Conservation (phyloP, 73 alveolate species). For the Paramecium octaurelia region DNA sequence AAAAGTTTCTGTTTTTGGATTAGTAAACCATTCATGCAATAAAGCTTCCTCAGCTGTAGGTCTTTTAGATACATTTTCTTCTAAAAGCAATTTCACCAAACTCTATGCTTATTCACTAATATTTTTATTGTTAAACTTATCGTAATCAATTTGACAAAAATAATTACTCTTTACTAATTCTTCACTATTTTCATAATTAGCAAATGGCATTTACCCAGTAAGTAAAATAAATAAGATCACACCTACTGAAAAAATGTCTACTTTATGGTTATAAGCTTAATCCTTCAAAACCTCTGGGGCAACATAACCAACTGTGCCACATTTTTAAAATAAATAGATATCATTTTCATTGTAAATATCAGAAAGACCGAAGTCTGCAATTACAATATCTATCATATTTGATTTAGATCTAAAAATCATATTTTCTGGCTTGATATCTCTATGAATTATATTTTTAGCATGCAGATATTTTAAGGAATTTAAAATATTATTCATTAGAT, state of each 20-base stretch:
- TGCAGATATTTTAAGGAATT: neutral
- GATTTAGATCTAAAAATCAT: conserved; percentile 13
- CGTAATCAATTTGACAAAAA: neutral
- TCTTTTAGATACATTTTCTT: neutral
- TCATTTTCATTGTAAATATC: conserved; percentile 2
- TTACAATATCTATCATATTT: conserved; percentile 31
- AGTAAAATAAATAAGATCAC: neutral
- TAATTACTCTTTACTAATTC: neutral
- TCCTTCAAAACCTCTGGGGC: conserved; percentile 54
- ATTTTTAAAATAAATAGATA: neutral
- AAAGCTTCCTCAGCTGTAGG: neutral
- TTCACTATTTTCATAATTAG: neutral
- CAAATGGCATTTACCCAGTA: conserved; percentile 33
- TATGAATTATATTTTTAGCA: conserved; percentile 34
- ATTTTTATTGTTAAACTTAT: neutral
- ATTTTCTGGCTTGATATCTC: conserved; percentile 62
- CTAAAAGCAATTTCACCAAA: neutral
- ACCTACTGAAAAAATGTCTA: conserved; percentile 41
- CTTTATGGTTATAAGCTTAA: conserved; percentile 21
- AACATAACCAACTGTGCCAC: conserved; percentile 56
- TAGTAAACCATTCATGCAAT: neutral
- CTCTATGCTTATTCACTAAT: neutral
- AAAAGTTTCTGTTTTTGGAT: neutral
- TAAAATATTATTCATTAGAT: neutral
- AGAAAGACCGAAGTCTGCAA: conserved; percentile 54